A percentile compares a stretch with the other conserved stretches of the same genome.
Conservation (phyloP, 805 yeast genomes). For the Candida xiaguanensis region DNA sequence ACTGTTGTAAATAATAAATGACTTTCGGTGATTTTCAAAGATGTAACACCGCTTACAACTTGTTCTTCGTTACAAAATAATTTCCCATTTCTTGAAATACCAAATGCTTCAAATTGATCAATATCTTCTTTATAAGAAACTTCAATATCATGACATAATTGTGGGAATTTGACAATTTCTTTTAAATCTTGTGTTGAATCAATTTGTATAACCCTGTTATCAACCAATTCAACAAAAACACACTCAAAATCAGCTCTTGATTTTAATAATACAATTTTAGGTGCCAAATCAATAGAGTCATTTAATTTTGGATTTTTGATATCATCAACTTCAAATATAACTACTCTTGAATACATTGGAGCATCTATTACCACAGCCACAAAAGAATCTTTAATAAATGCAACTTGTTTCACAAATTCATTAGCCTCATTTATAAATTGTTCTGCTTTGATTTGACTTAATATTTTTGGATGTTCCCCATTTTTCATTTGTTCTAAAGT, state of each 20-base stretch:
- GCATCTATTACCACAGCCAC: constrained; percentile 62
- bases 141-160: constrained; percentile 58
- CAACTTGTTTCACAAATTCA: constrained; percentile 61
- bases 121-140: constrained; percentile 32
- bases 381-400: constrained; percentile 47
- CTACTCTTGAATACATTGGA: constrained; percentile 46
- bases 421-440: constrained; percentile 31
- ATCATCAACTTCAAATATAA: constrained; percentile 46
- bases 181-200: constrained; percentile 24
- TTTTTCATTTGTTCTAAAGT: constrained; percentile 45
- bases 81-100: constrained; percentile 73
- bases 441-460: constrained; percentile 25
- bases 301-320: constrained; percentile 34
- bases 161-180: constrained; percentile 56
- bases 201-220: constrained; percentile 53
- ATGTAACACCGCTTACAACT: constrained; percentile 74
- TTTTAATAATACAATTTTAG: constrained; percentile 55
- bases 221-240: constrained; percentile 57
- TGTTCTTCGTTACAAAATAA: constrained; percentile 59
- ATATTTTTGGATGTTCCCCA: constrained; percentile 45
- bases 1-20: constrained; percentile 84
- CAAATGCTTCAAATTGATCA: constrained; percentile 45
- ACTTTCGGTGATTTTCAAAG: constrained; percentile 67
- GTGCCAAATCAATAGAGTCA: constrained; percentile 40
- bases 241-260: constrained; percentile 49